These are phyloP conservation scores for Candida jianshihensis DNA, from an alignment of 805 yeast species.

Conservation along the genomic window DNA sequence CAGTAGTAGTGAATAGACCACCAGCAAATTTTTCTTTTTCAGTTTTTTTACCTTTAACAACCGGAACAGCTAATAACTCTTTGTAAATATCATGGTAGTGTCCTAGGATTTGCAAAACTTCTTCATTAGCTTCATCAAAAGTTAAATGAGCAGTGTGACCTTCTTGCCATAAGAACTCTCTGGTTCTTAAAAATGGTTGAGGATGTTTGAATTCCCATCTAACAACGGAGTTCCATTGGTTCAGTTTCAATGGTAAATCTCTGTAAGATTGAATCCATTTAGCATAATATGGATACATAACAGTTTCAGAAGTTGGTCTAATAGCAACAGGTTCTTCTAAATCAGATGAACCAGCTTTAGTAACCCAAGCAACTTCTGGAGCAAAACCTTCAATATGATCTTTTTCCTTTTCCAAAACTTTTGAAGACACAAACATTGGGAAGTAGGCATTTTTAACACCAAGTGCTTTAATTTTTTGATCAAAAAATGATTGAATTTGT, in stretches of 20 bases:
- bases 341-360: conserved; percentile 89
- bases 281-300: conserved; percentile 98
- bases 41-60: conserved; percentile 89
- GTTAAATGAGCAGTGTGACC: conserved; percentile 98
- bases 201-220: conserved; percentile 99
- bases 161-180: conserved; percentile 99
- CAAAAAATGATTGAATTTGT: conserved; percentile 81
- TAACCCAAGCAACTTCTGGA: conserved; percentile 99
- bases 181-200: conserved; percentile 96
- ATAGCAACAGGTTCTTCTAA: conserved; percentile 98
- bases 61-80: conserved; percentile 95
- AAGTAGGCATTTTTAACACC: conserved; percentile 95
- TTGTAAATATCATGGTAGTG: conserved; percentile 80
- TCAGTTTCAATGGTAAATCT: conserved; percentile 90
- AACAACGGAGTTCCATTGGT: conserved; percentile 99
- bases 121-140: conserved; percentile 69
- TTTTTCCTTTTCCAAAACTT: conserved; percentile 93
- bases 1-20: conserved; percentile 90
- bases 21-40: conserved; percentile 99
- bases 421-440: conserved; percentile 96
- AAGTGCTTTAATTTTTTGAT: conserved; percentile 67
- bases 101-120: conserved; percentile 81
- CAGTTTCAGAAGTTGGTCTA: conserved; percentile 99
- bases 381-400: conserved; percentile 99
- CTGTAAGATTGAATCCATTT: conserved; percentile 99